These are phyloP conservation scores for Elaeis guineensis DNA, from an alignment of 176 grass and related monocot species.

Conservation along the genomic window DNA sequence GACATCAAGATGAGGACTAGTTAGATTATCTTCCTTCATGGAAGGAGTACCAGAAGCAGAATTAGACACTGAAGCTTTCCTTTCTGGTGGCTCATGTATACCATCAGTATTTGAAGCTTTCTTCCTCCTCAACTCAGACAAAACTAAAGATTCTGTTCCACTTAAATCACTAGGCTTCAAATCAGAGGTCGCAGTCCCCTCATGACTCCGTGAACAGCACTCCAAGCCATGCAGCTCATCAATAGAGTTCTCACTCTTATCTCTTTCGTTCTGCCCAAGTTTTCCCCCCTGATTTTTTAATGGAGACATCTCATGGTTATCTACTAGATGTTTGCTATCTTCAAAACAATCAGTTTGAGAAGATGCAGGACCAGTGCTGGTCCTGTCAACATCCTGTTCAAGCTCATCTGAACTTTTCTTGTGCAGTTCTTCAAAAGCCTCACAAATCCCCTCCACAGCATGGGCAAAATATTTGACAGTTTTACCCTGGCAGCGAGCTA, in stretches of 20 bases:
- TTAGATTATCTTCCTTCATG: slow-evolving; percentile 11
- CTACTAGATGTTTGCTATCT: slow-evolving; percentile 28
- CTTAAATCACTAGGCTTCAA: slow-evolving; percentile 16
- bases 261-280: slow-evolving; percentile 22
- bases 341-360: slow-evolving; percentile 14
- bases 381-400: not conserved
- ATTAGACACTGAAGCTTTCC: slow-evolving; percentile 25
- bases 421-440: slow-evolving; percentile 52
- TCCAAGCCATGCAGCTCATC: slow-evolving; percentile 25
- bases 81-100: slow-evolving; percentile 24
- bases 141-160: slow-evolving; percentile 14
- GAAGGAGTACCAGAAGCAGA: slow-evolving; percentile 16
- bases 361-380: not conserved
- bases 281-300: slow-evolving; percentile 30
- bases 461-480: slow-evolving; percentile 43
- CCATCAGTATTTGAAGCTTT: slow-evolving; percentile 18
- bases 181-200: slow-evolving; percentile 5
- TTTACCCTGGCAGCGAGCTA: slow-evolving; percentile 51
- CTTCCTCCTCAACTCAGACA: slow-evolving; percentile 36
- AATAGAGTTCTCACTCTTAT: slow-evolving; percentile 9
- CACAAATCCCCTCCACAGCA: slow-evolving; percentile 85
- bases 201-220: slow-evolving; percentile 17
- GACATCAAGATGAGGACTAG: not conserved
- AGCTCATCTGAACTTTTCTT: slow-evolving; percentile 13
- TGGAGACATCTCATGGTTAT: slow-evolving; percentile 37